Conservation (phyloP, 2,329 filamentous ascomycete species). For the Mycosphaerella sp. region DNA sequence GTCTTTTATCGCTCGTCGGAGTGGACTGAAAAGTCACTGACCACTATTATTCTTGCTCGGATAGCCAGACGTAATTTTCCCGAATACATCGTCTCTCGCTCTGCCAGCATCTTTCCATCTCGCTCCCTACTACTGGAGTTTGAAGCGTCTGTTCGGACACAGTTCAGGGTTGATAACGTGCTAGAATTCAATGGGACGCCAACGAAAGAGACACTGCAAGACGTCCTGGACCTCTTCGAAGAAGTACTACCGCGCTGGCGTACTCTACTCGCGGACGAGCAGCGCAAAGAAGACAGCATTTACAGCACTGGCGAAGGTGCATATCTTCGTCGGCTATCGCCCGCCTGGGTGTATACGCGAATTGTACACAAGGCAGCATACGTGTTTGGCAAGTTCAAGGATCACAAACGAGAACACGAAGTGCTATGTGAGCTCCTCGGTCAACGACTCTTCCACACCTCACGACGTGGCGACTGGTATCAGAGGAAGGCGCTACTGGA, state of each 20-base stretch:
- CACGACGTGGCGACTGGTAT: constrained; percentile 86
- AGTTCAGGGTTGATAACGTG: constrained; percentile 73
- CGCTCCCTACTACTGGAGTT: constrained; percentile 75
- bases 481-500: constrained; percentile 90
- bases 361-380: constrained; percentile 83
- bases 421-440: constrained; percentile 67
- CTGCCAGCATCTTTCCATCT: constrained; percentile 79
- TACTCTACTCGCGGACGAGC: constrained; percentile 63
- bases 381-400: constrained; percentile 67
- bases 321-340: constrained; percentile 83
- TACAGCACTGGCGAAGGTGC: constrained; percentile 80
- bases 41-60: constrained; percentile 86
- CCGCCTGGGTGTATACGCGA: constrained; percentile 87
- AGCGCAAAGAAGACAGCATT: constrained; percentile 66
- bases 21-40: constrained; percentile 96
- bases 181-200: constrained; percentile 72
- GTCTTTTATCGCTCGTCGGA: constrained; percentile 95
- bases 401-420: constrained; percentile 68
- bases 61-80: constrained; percentile 85
- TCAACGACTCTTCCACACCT: constrained; percentile 78
- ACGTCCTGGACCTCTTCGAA: constrained; percentile 66
- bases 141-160: constrained; percentile 75
- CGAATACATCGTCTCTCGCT: constrained; percentile 81
- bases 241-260: constrained; percentile 77
- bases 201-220: constrained; percentile 57